Conservation (phyloP, 352 stramenopile species). For the Elongisporangium anandrum region DNA sequence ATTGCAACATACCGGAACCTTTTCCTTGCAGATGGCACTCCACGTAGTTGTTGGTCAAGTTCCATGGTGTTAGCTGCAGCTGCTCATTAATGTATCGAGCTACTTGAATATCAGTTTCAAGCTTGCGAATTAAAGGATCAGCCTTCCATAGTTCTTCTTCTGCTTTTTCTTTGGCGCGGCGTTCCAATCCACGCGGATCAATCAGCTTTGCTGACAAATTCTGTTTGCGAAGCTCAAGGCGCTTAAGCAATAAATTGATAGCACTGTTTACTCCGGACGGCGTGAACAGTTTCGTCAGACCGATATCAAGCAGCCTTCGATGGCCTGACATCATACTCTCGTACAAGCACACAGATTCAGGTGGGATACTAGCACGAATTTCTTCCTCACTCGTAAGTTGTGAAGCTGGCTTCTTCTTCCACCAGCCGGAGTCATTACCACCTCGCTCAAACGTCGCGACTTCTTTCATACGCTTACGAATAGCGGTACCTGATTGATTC, state of each 20-base stretch:
- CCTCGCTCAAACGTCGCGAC: slow-evolving; percentile 81
- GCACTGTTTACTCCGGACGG: slow-evolving; percentile 63
- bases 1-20: slow-evolving; percentile 73
- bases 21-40: slow-evolving; percentile 84
- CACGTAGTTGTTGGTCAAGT: slow-evolving; percentile 83
- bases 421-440: slow-evolving; percentile 80
- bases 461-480: slow-evolving; percentile 85
- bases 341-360: slow-evolving; percentile 81
- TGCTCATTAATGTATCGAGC: slow-evolving; percentile 79
- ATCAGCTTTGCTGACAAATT: slow-evolving; percentile 44
- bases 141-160: slow-evolving; percentile 71
- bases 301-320: slow-evolving; percentile 68
- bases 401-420: slow-evolving; percentile 70
- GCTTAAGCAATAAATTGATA: slow-evolving; percentile 70
- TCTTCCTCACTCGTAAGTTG: slow-evolving; percentile 74
- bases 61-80: slow-evolving; percentile 79
- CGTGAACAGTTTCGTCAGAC: slow-evolving; percentile 77
- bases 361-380: slow-evolving; percentile 64
- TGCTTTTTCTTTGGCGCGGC: slow-evolving; percentile 49
- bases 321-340: slow-evolving; percentile 89
- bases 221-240: slow-evolving; percentile 67
- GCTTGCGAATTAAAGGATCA: slow-evolving; percentile 59
- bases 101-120: slow-evolving; percentile 79
- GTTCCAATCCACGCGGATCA: slow-evolving; percentile 41
- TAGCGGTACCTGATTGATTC: slow-evolving; percentile 75